Percentiles rank a stretch among this genome's conserved stretches.
Evolutionary conservation across 169 alveolate species (phyloP).

Genomic region (Plasmodium vinckei): DNA sequence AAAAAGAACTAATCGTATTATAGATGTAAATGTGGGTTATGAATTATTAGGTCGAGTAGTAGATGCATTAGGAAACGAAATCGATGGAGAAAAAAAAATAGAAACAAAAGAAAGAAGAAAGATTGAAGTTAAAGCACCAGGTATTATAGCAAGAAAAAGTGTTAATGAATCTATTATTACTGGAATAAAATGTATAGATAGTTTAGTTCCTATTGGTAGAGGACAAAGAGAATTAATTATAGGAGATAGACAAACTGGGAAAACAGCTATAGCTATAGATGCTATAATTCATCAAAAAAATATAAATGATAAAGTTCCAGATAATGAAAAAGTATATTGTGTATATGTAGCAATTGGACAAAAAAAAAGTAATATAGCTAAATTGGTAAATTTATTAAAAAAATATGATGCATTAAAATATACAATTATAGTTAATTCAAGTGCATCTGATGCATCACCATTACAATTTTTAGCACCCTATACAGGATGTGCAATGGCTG

Average conservation of each 20-base stretch:
- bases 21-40: conserved; percentile 97
- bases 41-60: conserved; percentile 98
- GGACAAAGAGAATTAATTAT: conserved; percentile 99
- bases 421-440: conserved; percentile 97
- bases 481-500: conserved; percentile 99
- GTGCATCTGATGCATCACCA: conserved; percentile 99
- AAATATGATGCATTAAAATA: conserved; percentile 94
- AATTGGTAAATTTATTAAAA: conserved; percentile 90
- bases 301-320: conserved; percentile 86
- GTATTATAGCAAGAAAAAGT: conserved; percentile 97
- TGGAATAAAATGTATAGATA: conserved; percentile 97
- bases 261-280: conserved; percentile 97
- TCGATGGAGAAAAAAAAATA: conserved; percentile 96
- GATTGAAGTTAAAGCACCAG: conserved; percentile 98
- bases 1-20: conserved; percentile 95
- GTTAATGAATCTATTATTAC: conserved; percentile 98
- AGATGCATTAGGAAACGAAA: conserved; percentile 98
- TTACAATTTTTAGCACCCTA: conserved; percentile 98
- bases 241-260: conserved; percentile 99
- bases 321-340: conserved; percentile 93
- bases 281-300: conserved; percentile 95
- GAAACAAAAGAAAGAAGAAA: conserved; percentile 91
- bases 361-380: conserved; percentile 96
- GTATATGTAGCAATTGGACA: conserved; percentile 99
- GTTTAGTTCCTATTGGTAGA: conserved; percentile 98